A percentile compares a stretch with the other conserved stretches of the same genome.
Conservation (phyloP, 2,329 filamentous ascomycete species). For the Ambrosiella beaveri region DNA sequence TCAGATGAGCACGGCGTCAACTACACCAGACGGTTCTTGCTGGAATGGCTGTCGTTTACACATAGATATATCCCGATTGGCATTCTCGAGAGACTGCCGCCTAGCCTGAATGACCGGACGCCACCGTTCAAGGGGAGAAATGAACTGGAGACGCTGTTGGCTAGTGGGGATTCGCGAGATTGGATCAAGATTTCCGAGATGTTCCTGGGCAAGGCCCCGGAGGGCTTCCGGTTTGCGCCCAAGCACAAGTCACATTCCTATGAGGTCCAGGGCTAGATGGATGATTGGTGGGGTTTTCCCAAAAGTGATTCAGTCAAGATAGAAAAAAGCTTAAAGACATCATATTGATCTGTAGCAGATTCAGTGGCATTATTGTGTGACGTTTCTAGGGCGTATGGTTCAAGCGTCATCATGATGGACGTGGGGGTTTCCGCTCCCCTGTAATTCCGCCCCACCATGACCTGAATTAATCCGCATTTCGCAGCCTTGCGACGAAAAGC, state of each 20-base stretch:
- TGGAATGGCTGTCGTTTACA: constrained; percentile 91
- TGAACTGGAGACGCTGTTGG: constrained; percentile 85
- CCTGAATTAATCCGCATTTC: not conserved
- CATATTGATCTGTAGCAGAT: no score
- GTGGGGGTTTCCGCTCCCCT: not conserved
- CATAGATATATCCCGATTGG: constrained; percentile 85
- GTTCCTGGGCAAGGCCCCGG: constrained; percentile 83
- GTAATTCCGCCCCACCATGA: not conserved
- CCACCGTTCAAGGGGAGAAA: constrained; percentile 69
- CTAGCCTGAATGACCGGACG: constrained; percentile 74
- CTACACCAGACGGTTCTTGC: constrained; percentile 74
- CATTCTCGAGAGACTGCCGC: constrained; percentile 72
- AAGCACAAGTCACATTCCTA: constrained; percentile 96
- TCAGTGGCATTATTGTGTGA: no score
- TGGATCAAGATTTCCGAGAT: constrained; percentile 99
- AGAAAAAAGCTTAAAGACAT: no score
- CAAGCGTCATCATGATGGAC: not conserved
- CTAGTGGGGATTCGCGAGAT: constrained; percentile 81
- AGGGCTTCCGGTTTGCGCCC: constrained; percentile 83
- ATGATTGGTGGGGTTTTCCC: no score
- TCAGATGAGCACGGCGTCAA: constrained; percentile 88
- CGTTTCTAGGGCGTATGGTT: not conserved
- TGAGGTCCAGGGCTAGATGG: constrained; percentile 43
- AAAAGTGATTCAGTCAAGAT: no score
- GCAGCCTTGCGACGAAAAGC: not conserved